Conservation (phyloP, 352 stramenopile genomes). For the Pythium inflatum region DNA sequence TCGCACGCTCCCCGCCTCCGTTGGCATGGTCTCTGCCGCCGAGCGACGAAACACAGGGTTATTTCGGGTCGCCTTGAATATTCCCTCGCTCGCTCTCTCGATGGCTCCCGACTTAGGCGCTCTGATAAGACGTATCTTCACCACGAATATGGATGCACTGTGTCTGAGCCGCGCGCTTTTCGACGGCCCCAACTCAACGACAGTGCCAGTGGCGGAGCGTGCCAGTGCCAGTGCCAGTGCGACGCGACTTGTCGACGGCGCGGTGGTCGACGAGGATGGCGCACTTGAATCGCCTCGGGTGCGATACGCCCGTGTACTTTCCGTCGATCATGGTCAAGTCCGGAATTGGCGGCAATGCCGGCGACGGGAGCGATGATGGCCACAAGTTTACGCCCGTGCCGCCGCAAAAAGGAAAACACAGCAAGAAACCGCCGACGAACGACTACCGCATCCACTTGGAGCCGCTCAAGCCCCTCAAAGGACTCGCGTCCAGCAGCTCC, state of each 20-base stretch:
- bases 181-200: background rate
- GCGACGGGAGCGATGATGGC: conserved; percentile 33
- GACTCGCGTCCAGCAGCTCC: conserved; percentile 21
- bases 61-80: no score
- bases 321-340: conserved; percentile 50
- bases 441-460: conserved; percentile 70
- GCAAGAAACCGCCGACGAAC: conserved; percentile 52
- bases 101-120: background rate
- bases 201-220: background rate
- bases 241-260: conserved; percentile 1
- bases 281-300: conserved; percentile 42
- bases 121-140: conserved; percentile 24
- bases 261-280: conserved; percentile 36
- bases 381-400: conserved; percentile 49
- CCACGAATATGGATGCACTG: conserved; percentile 11
- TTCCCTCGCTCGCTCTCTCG: no score
- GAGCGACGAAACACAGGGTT: no score
- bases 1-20: no score
- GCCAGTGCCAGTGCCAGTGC: background rate
- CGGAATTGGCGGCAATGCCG: conserved; percentile 19
- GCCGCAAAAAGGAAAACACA: conserved; percentile 56
- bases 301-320: conserved; percentile 51
- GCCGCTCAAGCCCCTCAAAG: conserved; percentile 53
- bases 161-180: background rate
- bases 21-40: no score